Evolutionary conservation across 306 rosid species (phyloP).

Genomic region (Cicer yamashitae): DNA sequence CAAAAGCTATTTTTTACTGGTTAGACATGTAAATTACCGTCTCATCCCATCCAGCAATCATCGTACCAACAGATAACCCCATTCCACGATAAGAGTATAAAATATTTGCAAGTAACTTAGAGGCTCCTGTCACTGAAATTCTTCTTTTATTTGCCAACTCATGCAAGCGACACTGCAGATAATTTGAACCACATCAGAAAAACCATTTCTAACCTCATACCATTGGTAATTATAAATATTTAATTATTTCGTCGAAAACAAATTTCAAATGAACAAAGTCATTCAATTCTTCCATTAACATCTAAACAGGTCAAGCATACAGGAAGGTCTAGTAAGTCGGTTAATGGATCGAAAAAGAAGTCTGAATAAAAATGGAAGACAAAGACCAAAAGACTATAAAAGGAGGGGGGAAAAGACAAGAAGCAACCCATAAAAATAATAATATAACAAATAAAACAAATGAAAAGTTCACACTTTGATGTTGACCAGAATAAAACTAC

Average conservation of each 20-base stretch:
- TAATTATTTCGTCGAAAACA: neutral
- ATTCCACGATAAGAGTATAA: slow-evolving; percentile 94
- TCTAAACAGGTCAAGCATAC: neutral
- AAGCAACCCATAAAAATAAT: slow-evolving; percentile 8
- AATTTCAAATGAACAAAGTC: neutral
- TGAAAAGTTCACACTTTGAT: neutral
- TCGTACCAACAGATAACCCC: slow-evolving; percentile 98
- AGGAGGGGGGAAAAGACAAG: neutral
- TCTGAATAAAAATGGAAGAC: slow-evolving; percentile 20
- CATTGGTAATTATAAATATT: too few species aligned
- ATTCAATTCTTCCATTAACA: slow-evolving; percentile 26
- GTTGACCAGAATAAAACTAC: slow-evolving; percentile 14
- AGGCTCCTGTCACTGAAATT: slow-evolving; percentile 96
- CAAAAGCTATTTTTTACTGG: neutral
- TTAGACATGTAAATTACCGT: slow-evolving; percentile 61
- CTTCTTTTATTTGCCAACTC: slow-evolving; percentile 92
- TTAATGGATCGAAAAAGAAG: neutral
- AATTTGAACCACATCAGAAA: slow-evolving; percentile 34
- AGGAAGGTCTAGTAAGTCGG: slow-evolving; percentile 7
- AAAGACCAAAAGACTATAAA: neutral
- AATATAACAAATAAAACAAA: neutral
- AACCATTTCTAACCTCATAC: slow-evolving; percentile 8
- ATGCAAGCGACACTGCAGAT: slow-evolving; percentile 78
- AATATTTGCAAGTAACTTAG: slow-evolving; percentile 93
- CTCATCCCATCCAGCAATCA: slow-evolving; percentile 99